Evolutionary conservation across 345 rosid genomes (phyloP), one percentile per base, ranked within the genome.

Genomic region (Limnanthes douglasii): DNA sequence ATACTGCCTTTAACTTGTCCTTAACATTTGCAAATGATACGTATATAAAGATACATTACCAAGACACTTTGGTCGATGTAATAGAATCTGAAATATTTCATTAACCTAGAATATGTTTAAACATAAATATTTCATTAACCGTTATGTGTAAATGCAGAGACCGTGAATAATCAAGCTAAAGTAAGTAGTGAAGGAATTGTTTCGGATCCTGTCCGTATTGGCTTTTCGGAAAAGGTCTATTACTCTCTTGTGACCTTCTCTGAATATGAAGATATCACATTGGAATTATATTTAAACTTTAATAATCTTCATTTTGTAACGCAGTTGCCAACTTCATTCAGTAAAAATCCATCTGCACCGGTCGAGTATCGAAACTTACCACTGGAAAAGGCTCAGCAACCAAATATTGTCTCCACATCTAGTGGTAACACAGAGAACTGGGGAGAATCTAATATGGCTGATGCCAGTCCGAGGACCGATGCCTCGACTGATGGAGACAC

Each of bases 381-480:
- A 7, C 33, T 48, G 34, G 54, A 60, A 45, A 75, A 52, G 54
- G 47, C 56, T 62, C 65, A 56, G 34, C 49, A 33, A 27, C 34
- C 46, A 51, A 45, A 47, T 58, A 50, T 35, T 39, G 54, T 56
- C 25, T 53, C 66, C 14, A 17, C 48, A 35, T 50, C 68, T 57
- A 47, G 61, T 53, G 50, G 54, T 50, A 39, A 45, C 45, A 53
- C 66, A 37, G 71, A 62, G 51, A 60, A 57, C 46, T 66, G 61
- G 55, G 64, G 56, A 40, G 65, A 53, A 53, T 60, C 55, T 38
- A 46, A 36, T 47, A 92, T 92, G 99, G 96, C 86, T 37, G 99
- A 92, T 61, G 75, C 56, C 28, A 92, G 99, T 75, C 99, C 96
- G 0, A 63, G 64, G 62, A 81, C 94, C 8, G 94, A 78, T 60